Percentiles rank a stretch among this genome's conserved stretches.
Conservation (phyloP, 805 yeast genomes). For the Helenozyma rhizophorensis region DNA sequence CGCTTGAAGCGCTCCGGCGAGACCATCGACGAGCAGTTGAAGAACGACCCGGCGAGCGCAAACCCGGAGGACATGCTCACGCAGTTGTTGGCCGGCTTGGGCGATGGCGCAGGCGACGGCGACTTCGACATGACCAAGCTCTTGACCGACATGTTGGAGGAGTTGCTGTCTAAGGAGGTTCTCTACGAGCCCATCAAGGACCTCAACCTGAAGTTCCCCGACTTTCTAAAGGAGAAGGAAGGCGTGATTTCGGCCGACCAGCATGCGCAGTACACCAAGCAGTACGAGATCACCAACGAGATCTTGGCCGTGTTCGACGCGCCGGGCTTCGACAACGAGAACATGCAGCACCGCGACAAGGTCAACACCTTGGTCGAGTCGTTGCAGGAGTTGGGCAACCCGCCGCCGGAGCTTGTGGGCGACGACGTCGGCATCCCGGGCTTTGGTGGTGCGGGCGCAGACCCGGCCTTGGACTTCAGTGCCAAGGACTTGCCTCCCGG, state of each 20-base stretch:
- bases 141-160: conserved; percentile 69
- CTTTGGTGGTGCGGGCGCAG: conserved; percentile 35
- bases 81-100: conserved; percentile 52
- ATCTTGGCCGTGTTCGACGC: conserved; percentile 67
- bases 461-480: conserved; percentile 39
- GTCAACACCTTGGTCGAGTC: conserved; percentile 59
- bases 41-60: conserved; percentile 39
- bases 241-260: conserved; percentile 44
- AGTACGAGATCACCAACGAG: conserved; percentile 54
- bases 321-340: conserved; percentile 53
- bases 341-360: conserved; percentile 40
- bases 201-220: conserved; percentile 65
- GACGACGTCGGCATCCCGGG: conserved; percentile 47
- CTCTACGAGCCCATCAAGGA: conserved; percentile 87
- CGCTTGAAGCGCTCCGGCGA: conserved; percentile 75
- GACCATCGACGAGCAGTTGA: conserved; percentile 56
- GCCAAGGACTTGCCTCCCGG: conserved; percentile 54
- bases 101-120: conserved; percentile 33
- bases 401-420: conserved; percentile 72
- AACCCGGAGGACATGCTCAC: conserved; percentile 53
- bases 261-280: conserved; percentile 51
- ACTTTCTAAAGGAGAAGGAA: conserved; percentile 57
- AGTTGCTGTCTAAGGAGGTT: conserved; percentile 79
- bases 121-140: conserved; percentile 61
- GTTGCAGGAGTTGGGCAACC: conserved; percentile 74